A percentile compares a stretch with the other conserved stretches of the same genome.
phyloP scores from a whole-genome alignment of 2,329 filamentous ascomycete genomes.

The Pseudogymnoascus sp. region DNA sequence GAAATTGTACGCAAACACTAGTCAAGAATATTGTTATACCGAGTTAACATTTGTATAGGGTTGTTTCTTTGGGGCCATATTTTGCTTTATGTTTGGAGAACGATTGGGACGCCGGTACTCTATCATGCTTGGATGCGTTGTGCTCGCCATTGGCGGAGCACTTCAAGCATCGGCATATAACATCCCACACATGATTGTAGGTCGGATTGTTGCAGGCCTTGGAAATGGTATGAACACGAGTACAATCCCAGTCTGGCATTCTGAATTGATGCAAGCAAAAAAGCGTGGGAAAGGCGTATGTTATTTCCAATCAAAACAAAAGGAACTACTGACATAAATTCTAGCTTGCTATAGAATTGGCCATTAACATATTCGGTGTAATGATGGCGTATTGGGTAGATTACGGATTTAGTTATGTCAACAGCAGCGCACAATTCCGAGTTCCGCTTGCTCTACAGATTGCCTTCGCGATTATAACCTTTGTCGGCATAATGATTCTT shows the following conservation, averaged over 20 bases:
- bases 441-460: slow-evolving; percentile 41
- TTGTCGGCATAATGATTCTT: slow-evolving; percentile 28
- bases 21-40: background rate
- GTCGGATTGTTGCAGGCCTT: slow-evolving; percentile 36
- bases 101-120: slow-evolving; percentile 33
- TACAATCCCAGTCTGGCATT: slow-evolving; percentile 40
- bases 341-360: slow-evolving; percentile 24
- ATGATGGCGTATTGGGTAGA: slow-evolving; percentile 28
- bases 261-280: slow-evolving; percentile 34
- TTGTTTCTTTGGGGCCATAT: slow-evolving; percentile 35
- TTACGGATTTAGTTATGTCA: slow-evolving; percentile 31
- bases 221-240: slow-evolving; percentile 41
- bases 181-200: slow-evolving; percentile 36
- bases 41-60: background rate
- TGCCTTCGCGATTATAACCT: slow-evolving; percentile 31
- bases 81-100: slow-evolving; percentile 35
- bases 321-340: background rate
- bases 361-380: slow-evolving; percentile 31
- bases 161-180: slow-evolving; percentile 33
- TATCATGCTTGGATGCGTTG: slow-evolving; percentile 34
- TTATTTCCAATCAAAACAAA: background rate
- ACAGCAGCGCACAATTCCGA: slow-evolving; percentile 37
- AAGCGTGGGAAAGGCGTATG: slow-evolving; percentile 29
- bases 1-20: slow-evolving; percentile 33
- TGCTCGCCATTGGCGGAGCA: slow-evolving; percentile 35